Conservation (phyloP, 352 stramenopile genomes). For the Pelagophyceae sp. region DNA sequence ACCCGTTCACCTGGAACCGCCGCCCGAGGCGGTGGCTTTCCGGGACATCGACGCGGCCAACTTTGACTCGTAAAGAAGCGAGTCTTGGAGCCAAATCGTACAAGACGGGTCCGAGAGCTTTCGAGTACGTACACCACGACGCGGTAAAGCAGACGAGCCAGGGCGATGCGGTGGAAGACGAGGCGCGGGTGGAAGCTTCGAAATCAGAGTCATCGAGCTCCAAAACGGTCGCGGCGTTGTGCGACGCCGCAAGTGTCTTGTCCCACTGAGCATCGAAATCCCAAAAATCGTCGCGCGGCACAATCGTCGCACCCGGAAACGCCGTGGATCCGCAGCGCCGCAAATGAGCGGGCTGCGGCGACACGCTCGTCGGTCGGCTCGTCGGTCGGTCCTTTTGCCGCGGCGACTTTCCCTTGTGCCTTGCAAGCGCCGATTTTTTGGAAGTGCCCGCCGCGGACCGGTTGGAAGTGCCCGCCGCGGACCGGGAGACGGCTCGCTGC, state of each 20-base stretch:
- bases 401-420: no score
- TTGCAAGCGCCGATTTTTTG: no score
- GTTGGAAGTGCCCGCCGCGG: no score
- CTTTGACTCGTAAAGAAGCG: neutral
- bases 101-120: neutral
- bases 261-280: no score
- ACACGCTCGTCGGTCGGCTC: no score
- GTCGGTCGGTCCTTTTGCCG: no score
- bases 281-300: no score
- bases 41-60: neutral
- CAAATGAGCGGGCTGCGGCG: no score
- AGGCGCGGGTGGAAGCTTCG: neutral
- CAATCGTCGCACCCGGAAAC: no score
- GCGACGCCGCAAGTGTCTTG: neutral
- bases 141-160: neutral
- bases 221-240: neutral
- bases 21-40: neutral
- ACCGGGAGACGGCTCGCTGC: no score
- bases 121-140: constrained; percentile 8
- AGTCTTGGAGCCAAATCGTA: neutral
- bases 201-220: neutral
- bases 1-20: neutral
- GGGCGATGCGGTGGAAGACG: neutral
- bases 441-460: no score
- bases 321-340: no score